phyloP scores from a whole-genome alignment of 768 basidiomycete genomes.

The Podaxis sp. region DNA sequence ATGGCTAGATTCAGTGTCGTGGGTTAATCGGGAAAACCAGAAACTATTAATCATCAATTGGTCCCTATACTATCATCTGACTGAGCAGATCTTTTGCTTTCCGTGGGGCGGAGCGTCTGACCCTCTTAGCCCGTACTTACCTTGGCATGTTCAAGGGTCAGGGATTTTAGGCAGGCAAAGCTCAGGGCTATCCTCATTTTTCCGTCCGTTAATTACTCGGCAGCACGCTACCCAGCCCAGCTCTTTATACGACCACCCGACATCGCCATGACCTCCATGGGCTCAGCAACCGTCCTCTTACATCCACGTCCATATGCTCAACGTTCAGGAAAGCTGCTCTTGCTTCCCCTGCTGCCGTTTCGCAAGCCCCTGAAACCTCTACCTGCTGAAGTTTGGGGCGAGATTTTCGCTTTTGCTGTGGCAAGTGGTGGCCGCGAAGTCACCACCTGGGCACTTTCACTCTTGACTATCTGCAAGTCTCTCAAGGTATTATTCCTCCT shows the following conservation, averaged over 20 bases:
- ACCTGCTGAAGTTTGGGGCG: slow-evolving; percentile 71
- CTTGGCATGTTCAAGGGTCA: slow-evolving; percentile 5
- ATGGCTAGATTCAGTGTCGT: background rate
- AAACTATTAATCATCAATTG: background rate
- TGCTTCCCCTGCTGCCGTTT: slow-evolving; percentile 68
- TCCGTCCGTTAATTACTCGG: background rate
- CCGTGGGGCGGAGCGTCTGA: background rate
- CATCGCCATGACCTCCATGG: slow-evolving; percentile 30
- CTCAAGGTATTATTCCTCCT: slow-evolving; percentile 39
- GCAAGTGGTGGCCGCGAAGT: slow-evolving; percentile 22
- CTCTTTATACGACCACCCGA: background rate
- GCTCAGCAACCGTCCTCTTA: slow-evolving; percentile 45
- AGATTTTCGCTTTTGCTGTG: slow-evolving; percentile 50
- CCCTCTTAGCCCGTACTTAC: background rate
- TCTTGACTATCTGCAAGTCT: slow-evolving; percentile 43
- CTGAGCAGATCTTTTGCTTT: background rate
- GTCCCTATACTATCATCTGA: background rate
- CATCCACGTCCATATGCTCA: slow-evolving; percentile 68
- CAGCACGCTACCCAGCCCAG: background rate
- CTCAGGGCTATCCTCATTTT: background rate
- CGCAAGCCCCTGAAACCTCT: slow-evolving; percentile 51
- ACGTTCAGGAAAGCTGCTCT: slow-evolving; percentile 55
- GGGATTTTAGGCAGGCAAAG: background rate
- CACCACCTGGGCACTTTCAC: slow-evolving; percentile 30
- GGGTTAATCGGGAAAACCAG: background rate